Conservation (phyloP, 1,139 yeast genomes). For the Ogataea hybrid region DNA sequence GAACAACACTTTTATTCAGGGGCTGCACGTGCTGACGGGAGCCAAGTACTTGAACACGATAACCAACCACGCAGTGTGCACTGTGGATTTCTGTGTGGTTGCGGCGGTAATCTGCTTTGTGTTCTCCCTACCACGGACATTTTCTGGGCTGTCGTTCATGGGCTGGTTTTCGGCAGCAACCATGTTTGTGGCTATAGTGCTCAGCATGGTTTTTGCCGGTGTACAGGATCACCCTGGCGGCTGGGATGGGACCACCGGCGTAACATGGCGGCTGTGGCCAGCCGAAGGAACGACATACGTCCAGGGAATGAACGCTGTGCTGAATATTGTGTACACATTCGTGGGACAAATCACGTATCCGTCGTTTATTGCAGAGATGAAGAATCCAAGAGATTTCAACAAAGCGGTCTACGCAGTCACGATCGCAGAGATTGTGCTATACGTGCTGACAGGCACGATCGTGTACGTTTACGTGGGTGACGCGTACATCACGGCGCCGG, state of each 20-base stretch:
- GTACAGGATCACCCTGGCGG: constrained; percentile 48
- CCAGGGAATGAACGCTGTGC: constrained; percentile 53
- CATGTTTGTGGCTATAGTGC: constrained; percentile 54
- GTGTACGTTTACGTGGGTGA: constrained; percentile 59
- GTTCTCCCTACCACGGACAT: constrained; percentile 55
- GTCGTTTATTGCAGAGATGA: constrained; percentile 60
- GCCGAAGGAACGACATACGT: constrained; percentile 50
- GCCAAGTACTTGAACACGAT: constrained; percentile 59
- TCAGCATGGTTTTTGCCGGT: constrained; percentile 54
- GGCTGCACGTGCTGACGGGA: constrained; percentile 57
- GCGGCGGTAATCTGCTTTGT: constrained; percentile 47
- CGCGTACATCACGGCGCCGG: constrained; percentile 55
- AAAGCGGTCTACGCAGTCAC: constrained; percentile 56
- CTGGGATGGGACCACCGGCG: constrained; percentile 38
- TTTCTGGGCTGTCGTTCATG: constrained; percentile 48
- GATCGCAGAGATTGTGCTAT: constrained; percentile 45
- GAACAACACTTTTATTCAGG: constrained; percentile 57
- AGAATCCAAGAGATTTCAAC: constrained; percentile 53
- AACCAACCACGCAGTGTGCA: constrained; percentile 44
- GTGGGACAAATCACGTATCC: constrained; percentile 66
- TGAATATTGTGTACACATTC: constrained; percentile 60
- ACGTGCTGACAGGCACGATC: constrained; percentile 53
- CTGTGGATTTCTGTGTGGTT: constrained; percentile 50
- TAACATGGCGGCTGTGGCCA: constrained; percentile 48
- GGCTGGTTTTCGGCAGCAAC: constrained; percentile 54